Percentiles rank a stretch among this genome's conserved stretches.
These are phyloP conservation scores for Penicillium cinerascens DNA, from an alignment of 495 filamentous ascomycete genomes.

Conservation along the genomic window DNA sequence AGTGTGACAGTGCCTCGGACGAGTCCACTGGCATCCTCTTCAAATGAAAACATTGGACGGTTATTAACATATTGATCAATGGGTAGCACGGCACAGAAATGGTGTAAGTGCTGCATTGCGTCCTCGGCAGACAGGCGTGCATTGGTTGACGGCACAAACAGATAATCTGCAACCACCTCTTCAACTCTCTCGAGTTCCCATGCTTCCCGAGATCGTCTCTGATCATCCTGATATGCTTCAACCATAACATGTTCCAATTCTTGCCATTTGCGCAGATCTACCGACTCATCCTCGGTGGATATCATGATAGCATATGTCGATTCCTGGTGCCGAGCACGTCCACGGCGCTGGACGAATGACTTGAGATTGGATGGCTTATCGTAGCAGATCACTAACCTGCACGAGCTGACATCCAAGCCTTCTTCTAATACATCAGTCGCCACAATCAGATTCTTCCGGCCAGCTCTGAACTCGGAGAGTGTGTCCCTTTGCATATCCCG, in stretches of 20 bases:
- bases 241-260: constrained; percentile 71
- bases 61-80: constrained; percentile 51
- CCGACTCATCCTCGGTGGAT: constrained; percentile 33
- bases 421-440: constrained; percentile 87
- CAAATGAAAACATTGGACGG: constrained; percentile 46
- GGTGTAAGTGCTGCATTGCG: constrained; percentile 69
- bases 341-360: constrained; percentile 85
- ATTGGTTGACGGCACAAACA: constrained; percentile 54
- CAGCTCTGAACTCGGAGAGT: constrained; percentile 65
- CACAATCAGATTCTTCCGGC: constrained; percentile 72
- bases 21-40: constrained; percentile 17
- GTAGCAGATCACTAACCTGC: constrained; percentile 85
- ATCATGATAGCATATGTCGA: constrained; percentile 72
- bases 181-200: constrained; percentile 47
- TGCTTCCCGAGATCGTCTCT: constrained; percentile 47
- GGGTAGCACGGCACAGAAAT: constrained; percentile 72
- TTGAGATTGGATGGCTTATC: constrained; percentile 72
- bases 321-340: constrained; percentile 67
- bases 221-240: constrained; percentile 65
- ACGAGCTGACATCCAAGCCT: constrained; percentile 84
- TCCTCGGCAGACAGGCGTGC: constrained; percentile 72
- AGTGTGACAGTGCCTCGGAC: constrained; percentile 53
- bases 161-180: constrained; percentile 40
- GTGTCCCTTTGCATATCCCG: constrained; percentile 53
- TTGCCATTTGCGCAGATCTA: constrained; percentile 51